Base-by-base conservation (phyloP, 805 yeast species). In the Clavispora asparagi region DNA sequence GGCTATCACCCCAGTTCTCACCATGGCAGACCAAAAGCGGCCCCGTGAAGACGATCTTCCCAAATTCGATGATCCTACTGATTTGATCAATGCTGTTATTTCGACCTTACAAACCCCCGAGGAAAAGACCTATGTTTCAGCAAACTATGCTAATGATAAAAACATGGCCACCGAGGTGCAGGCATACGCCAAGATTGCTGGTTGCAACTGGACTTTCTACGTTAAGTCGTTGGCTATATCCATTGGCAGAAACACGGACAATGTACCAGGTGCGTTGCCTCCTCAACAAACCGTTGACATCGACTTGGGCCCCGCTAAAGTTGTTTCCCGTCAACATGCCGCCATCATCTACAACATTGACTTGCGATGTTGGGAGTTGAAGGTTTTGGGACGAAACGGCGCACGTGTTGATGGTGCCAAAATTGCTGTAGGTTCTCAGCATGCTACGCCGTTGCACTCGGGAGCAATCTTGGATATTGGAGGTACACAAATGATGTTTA, bases 401-500 rank as follows among this genome's bases (percentile, higher is more conserved):
- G 88, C 96, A 25, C 84, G 91, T 57, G 81, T 94, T 25, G 96
- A 94, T 68, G 87, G 88, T 28, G 67, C 63, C n/a, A 71, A 79
- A 55, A 64, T 76, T 37, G 73, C 77, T 3, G 67, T 77, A 29
- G 84, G 83, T 6, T 65, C 75, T 6, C 56, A 66, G 36, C 64
- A 70, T 6, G 72, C 82, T 3, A 76, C 83, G 12, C 76, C 82
- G 11, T 74, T 94, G 46, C 76, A 78, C 43, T 84, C 95, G 1
- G 99, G 99, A n/a, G 87, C 92, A 37, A 81, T 94, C 14, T 67
- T 94, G 47, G 99, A 94, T 58, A 83, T 94, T 40, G 98, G 98
- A 14, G 97, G 97, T 6, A 90, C 96, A 10, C 98, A 94, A 67
- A 94, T 94, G 98, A 92, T 94, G 95, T 94, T 94, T 62, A 94